Evolutionary conservation across 2,329 filamentous ascomycete species (phyloP), one percentile per base, ranked within the genome.

Genomic region (Exserohilum rostratum): DNA sequence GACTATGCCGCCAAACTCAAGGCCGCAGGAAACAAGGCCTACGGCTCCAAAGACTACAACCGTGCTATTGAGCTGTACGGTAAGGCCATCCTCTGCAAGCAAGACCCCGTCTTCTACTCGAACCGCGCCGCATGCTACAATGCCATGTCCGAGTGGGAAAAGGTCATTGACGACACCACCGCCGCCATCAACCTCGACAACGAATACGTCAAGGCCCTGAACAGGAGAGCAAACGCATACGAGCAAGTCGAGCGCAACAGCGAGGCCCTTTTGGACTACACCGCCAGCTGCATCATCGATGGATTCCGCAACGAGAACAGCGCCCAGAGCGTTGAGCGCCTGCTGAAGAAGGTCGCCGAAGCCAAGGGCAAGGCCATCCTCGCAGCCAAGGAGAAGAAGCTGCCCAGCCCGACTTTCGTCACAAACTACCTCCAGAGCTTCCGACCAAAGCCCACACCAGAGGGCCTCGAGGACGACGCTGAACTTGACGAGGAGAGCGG

Each of bases 381-480:
- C 50, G 86, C 84, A 69, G 84, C 84, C 56, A 93, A 93, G 77
- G 84, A 85, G 67, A 90, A 91, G 80, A 93, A 91, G 79, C 85
- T 99, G 46, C 95, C 95, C 17, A 97, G 93, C 77, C 90, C 95
- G 27, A 97, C 93, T 11, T 99, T 98, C 68, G 93, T 99, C 64
- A 91, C 92, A 73, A 99, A 99, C 83, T 99, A 99, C 78, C 88
- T 99, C 29, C 93, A 98, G 80, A 98, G 93, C 81, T 99, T 99
- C 89, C 90, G 95, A 57, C 83, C 87, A 55, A 90, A 90, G 80
- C 82, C 87, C 43, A 85, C 91, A 2, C 93, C 95, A 3, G 86
- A 83, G 58, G 93, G 91, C 11, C 82, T 99, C 47, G 92, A 93
- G 56, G 91, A 96, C 65, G 84, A 86, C 6, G 86, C 82, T n/a